Percentiles rank a stretch among this genome's conserved stretches.
Evolutionary conservation across 345 rosid species (phyloP).

Genomic region (Eucalyptus dawsonii): DNA sequence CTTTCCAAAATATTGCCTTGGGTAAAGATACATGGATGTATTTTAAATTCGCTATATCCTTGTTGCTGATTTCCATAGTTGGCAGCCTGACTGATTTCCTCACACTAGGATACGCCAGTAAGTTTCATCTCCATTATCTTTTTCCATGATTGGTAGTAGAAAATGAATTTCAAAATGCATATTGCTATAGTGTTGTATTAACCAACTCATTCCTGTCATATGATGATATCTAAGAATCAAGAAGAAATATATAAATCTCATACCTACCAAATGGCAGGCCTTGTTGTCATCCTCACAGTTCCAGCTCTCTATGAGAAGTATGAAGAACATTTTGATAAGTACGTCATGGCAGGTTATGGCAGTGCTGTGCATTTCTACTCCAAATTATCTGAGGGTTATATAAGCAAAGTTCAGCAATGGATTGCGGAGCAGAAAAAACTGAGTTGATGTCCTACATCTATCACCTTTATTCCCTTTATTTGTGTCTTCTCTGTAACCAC

Average conservation of each 20-base stretch:
- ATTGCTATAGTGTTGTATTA: background rate
- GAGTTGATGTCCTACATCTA: slow-evolving; percentile 9
- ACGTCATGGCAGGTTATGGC: slow-evolving; percentile 6
- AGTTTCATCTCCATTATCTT: background rate
- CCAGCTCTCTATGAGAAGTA: slow-evolving; percentile 74
- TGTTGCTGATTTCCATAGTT: slow-evolving; percentile 45
- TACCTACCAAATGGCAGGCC: slow-evolving; percentile 26
- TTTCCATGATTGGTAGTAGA: background rate
- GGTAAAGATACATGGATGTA: slow-evolving; percentile 61
- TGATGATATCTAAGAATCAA: background rate
- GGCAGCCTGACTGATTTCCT: slow-evolving; percentile 71
- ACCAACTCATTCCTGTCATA: background rate
- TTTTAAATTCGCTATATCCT: slow-evolving; percentile 40
- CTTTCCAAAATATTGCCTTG: slow-evolving; percentile 60
- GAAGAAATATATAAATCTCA: background rate
- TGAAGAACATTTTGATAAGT: slow-evolving; percentile 39
- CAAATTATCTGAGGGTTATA: slow-evolving; percentile 20
- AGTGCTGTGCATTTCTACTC: slow-evolving; percentile 27
- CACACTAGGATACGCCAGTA: slow-evolving; percentile 63
- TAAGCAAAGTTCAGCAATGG: slow-evolving; percentile 29
- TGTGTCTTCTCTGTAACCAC: background rate
- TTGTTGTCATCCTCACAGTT: slow-evolving; percentile 45
- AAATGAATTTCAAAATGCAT: background rate
- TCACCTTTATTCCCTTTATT: background rate
- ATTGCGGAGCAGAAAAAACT: slow-evolving; percentile 45